Evolutionary conservation across 192 early-diverging fungal species (phyloP).

Genomic region (Phycomyces blakesleeanus): DNA sequence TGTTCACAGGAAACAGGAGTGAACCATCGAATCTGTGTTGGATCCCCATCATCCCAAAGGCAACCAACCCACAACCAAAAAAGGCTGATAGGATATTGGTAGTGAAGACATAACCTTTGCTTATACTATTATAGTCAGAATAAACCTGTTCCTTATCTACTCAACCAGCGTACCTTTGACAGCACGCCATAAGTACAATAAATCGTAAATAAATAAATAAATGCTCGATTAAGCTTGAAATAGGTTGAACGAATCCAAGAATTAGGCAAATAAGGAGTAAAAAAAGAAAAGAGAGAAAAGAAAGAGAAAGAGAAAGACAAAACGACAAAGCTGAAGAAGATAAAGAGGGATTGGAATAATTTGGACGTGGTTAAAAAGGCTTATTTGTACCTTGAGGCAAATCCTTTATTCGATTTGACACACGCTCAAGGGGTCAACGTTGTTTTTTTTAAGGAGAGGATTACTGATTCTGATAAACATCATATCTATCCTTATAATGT

Average conservation of each 20-base stretch:
- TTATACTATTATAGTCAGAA: slow-evolving; percentile 7
- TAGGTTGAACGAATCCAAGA: too few relatives aligned
- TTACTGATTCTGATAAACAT: too few relatives aligned
- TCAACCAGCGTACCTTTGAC: slow-evolving; percentile 14
- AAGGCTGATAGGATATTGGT: slow-evolving; percentile 11
- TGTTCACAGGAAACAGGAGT: slow-evolving; percentile 16
- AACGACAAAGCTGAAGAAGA: background rate
- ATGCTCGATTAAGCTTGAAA: background rate
- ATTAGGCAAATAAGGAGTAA: background rate
- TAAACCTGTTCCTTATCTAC: background rate
- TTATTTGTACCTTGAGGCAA: background rate
- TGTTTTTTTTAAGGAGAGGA: too few relatives aligned
- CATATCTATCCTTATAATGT: too few relatives aligned
- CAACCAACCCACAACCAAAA: slow-evolving; percentile 15
- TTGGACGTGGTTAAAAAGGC: background rate
- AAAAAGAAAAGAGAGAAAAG: background rate
- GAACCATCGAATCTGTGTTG: slow-evolving; percentile 15
- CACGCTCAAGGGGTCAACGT: background rate
- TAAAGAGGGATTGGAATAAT: slow-evolving; percentile 2
- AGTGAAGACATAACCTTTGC: slow-evolving; percentile 9
- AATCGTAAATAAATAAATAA: too few relatives aligned
- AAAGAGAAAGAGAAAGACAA: slow-evolving; percentile 11
- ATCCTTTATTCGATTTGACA: slow-evolving; percentile 1
- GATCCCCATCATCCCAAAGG: slow-evolving; percentile 22
- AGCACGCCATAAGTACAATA: slow-evolving; percentile 6